Conservation (phyloP, 805 yeast genomes). For the Spathaspora gorwiae region DNA sequence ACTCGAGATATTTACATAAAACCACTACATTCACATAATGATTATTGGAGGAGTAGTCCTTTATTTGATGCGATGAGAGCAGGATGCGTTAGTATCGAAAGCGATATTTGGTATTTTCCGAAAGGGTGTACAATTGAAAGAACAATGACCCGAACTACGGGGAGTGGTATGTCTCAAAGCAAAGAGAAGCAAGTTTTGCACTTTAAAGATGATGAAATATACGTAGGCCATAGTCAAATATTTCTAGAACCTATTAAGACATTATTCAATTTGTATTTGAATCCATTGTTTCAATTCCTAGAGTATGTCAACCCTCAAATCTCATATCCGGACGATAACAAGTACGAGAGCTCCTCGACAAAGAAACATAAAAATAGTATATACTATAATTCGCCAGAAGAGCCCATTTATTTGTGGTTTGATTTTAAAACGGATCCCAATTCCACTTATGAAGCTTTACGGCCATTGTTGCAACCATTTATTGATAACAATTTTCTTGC, state of each 20-base stretch:
- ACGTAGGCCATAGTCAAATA: constrained; percentile 58
- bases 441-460: constrained; percentile 43
- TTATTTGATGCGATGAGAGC: constrained; percentile 52
- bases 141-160: constrained; percentile 22
- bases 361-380: constrained; percentile 23
- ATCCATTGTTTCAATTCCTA: constrained; percentile 47
- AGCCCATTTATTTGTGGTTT: constrained; percentile 57
- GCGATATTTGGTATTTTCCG: constrained; percentile 57
- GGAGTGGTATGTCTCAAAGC: constrained; percentile 7
- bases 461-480: constrained; percentile 43
- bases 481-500: constrained; percentile 48
- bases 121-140: constrained; percentile 24
- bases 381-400: constrained; percentile 41
- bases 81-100: constrained; percentile 59
- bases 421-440: constrained; percentile 58
- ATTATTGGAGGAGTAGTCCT: constrained; percentile 59
- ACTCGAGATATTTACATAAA: constrained; percentile 37
- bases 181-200: constrained; percentile 11
- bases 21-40: constrained; percentile 64
- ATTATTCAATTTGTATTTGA: constrained; percentile 46
- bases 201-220: constrained; percentile 34
- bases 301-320: constrained; percentile 42
- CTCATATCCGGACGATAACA: neutral
- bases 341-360: constrained; percentile 8
- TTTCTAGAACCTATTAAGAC: constrained; percentile 45